phyloP scores from a whole-genome alignment of 2,329 filamentous ascomycete species.

The Karstenula rhodostoma region DNA sequence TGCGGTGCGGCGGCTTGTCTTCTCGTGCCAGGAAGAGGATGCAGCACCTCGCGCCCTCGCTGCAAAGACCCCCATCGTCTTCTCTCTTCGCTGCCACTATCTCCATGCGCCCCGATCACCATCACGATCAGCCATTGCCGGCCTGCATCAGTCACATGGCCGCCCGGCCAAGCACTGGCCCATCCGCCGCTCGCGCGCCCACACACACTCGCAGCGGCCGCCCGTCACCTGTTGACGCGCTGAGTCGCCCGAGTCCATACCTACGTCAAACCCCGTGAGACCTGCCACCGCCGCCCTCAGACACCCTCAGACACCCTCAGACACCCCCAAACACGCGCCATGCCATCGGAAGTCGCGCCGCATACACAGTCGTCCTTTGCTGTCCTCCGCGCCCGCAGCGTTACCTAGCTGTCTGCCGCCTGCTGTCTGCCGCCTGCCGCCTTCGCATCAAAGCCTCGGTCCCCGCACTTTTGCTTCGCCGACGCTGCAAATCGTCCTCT shows the following conservation, averaged over 20 bases:
- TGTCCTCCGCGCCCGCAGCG: conserved; percentile 20
- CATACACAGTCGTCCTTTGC: conserved; percentile 28
- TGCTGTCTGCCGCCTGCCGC: conserved; percentile 16
- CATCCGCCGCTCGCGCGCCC: conserved; percentile 37
- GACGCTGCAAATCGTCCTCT: background rate
- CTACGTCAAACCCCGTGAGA: conserved; percentile 26
- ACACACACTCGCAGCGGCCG: conserved; percentile 21
- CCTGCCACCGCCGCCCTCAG: conserved; percentile 19
- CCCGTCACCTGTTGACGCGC: conserved; percentile 32
- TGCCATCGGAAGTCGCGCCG: conserved; percentile 37
- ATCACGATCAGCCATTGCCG: conserved; percentile 11
- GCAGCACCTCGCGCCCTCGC: conserved; percentile 4
- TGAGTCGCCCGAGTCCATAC: conserved; percentile 18
- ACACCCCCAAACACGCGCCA: conserved; percentile 35
- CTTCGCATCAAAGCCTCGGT: conserved; percentile 5
- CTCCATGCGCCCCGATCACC: background rate
- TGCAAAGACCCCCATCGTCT: background rate
- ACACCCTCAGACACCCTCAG: conserved; percentile 23
- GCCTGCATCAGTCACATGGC: conserved; percentile 36
- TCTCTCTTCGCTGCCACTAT: background rate
- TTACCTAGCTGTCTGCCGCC: conserved; percentile 16
- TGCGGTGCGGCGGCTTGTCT: conserved; percentile 4
- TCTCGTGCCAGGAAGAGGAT: background rate
- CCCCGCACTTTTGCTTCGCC: conserved; percentile 4
- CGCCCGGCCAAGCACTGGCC: conserved; percentile 34